These are phyloP conservation scores for Sphagnum fallax DNA, from an alignment of 228 moss, liverwort and hornwort genomes.

Conservation along the genomic window DNA sequence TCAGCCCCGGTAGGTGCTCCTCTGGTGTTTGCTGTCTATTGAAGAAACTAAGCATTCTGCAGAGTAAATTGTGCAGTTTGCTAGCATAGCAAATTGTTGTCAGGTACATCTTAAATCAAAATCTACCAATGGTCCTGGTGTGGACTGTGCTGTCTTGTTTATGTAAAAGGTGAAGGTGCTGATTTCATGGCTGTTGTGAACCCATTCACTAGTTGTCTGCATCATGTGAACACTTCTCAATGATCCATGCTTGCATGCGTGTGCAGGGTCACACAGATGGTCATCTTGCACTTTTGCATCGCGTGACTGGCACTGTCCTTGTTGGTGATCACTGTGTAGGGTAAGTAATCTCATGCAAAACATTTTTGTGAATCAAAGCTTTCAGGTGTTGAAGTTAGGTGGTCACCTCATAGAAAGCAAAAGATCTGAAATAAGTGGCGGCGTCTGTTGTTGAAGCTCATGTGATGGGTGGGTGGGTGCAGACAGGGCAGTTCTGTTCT, in stretches of 20 bases:
- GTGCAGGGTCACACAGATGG: slow-evolving; percentile 97
- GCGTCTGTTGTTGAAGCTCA: neutral
- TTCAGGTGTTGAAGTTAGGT: neutral
- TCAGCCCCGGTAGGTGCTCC: slow-evolving; percentile 60
- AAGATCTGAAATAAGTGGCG: neutral
- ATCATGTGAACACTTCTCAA: no score
- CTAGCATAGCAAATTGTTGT: neutral
- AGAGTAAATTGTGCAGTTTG: neutral
- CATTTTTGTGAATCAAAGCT: neutral
- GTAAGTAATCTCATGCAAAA: slow-evolving; percentile 23
- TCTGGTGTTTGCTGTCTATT: neutral
- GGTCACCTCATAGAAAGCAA: neutral
- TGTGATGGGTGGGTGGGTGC: slow-evolving; percentile 10
- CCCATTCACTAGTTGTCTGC: no score
- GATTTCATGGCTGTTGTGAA: no score
- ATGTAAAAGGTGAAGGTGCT: no score
- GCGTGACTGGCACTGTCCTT: slow-evolving; percentile 70
- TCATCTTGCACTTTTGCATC: slow-evolving; percentile 87
- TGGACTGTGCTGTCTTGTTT: no score
- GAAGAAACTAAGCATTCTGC: neutral
- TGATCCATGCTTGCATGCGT: neutral
- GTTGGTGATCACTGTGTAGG: slow-evolving; percentile 98
- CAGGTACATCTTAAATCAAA: no score
- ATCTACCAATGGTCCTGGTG: no score
- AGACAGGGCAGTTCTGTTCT: slow-evolving; percentile 79